Conservation (phyloP, 2,329 filamentous ascomycete genomes). For the Davidsoniella virescens region DNA sequence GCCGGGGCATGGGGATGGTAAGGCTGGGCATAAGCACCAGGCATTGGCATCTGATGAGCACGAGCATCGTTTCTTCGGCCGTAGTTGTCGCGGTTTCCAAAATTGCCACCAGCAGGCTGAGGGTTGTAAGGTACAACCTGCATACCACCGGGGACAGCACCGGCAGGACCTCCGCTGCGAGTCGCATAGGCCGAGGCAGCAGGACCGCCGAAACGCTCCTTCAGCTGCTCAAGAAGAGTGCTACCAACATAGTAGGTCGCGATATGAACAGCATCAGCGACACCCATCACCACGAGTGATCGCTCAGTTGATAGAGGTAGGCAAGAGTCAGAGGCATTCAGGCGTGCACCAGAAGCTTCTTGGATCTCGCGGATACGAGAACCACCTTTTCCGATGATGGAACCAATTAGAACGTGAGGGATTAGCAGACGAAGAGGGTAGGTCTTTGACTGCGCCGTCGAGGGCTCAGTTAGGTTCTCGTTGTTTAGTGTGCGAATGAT, state of each 20-base stretch:
- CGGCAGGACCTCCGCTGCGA: slow-evolving; percentile 79
- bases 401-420: slow-evolving; percentile 92
- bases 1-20: slow-evolving; percentile 52
- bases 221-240: slow-evolving; percentile 93
- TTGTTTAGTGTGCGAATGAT: slow-evolving; percentile 98
- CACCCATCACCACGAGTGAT: slow-evolving; percentile 93
- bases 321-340: slow-evolving; percentile 92
- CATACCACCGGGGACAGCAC: slow-evolving; percentile 91
- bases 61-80: slow-evolving; percentile 57
- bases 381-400: slow-evolving; percentile 95
- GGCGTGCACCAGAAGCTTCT: slow-evolving; percentile 85
- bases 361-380: slow-evolving; percentile 96
- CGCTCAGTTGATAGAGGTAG: slow-evolving; percentile 90
- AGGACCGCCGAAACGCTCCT: slow-evolving; percentile 88
- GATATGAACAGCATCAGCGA: slow-evolving; percentile 96
- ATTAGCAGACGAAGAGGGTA: slow-evolving; percentile 92
- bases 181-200: slow-evolving; percentile 96
- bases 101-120: slow-evolving; percentile 72
- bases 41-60: slow-evolving; percentile 58
- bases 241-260: slow-evolving; percentile 97
- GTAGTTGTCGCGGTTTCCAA: slow-evolving; percentile 77
- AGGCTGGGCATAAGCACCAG: slow-evolving; percentile 54
- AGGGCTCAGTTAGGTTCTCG: slow-evolving; percentile 74
- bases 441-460: slow-evolving; percentile 87
- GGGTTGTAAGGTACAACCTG: slow-evolving; percentile 97